Evolutionary conservation across 192 early-diverging fungal species (phyloP), one percentile per base, ranked within the genome.

Genomic region (Coemansia asiatica): DNA sequence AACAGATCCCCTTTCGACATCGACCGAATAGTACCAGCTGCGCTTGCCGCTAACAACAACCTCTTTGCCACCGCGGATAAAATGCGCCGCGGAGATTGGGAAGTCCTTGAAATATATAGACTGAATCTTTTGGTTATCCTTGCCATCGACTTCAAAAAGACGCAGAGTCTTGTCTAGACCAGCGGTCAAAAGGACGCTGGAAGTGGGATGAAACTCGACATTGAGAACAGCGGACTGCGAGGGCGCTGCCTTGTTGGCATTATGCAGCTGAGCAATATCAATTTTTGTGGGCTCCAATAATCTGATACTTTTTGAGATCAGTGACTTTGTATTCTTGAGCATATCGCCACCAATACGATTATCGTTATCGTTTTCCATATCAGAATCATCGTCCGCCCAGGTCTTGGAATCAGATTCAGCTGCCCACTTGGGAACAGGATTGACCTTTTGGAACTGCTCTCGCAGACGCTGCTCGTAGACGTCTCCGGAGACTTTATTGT

Each of bases 41-140:
- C 91, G 88, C 27, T 88, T 83, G n/a, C 96, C 95, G 1, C 88
- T 84, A 4, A 88, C 80, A 28, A 97, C 75, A 21, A 97, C 82
- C 23, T 93, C 78, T 18, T 86, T 63, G 4, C 96, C 96, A 29
- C 84, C 71, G 12, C 89, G 81, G 15, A 89, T 86, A 69, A 98
- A 97, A 48, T 78, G 71, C 1, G 95, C 92, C 21, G 72, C 69
- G 68, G 85, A 79, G 40, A 97, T 91, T 4, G 94, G 92, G 68
- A 97, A 68, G 75, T 97, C 95, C 66, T 93, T 90, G 68, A 96
- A 86, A 61, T 85, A 85, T n/a, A 97, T 76, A 10, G 88, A 90
- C 81, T 95, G 93, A 57, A 98, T 86, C 76, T 95, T 91, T 48
- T 89, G 91, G 76, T 98, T 98, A 33, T 90, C 69, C 74, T 93